Evolutionary conservation across 2,329 filamentous ascomycete species (phyloP), one percentile per base, ranked within the genome.

Genomic region (Fusarium mundagurra): DNA sequence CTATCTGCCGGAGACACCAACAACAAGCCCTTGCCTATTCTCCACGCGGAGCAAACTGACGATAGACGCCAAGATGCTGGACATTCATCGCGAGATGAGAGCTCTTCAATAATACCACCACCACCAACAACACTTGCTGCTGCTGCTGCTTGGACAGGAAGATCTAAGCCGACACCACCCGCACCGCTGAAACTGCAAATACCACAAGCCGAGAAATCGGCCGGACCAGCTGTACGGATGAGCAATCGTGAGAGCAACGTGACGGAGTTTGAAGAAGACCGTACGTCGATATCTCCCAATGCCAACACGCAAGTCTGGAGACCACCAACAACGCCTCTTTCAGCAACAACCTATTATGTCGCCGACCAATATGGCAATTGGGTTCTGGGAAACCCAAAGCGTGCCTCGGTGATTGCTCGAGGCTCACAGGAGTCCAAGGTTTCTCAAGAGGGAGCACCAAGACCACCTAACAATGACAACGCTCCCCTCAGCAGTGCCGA

Each of bases 321-420:
- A 18, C 87, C 86, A 11, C 83, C 85, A 6, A 81, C 82, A 5
- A 85, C 84, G 27, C 85, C 86, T 3, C 80, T 82, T 45, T 86
- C 86, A 5, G 85, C 85, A 1, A 83, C 84, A 6, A 84, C 85
- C 2, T 84, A 85, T 50, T 89, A 88, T 72, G 83, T 88, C 53
- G 84, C 87, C 39, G 87, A 90, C 75, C 85, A 83, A 76, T 83
- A 83, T 72, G 86, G 87, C 2, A 89, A 89, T 75, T 89, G 88
- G 88, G 83, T 88, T 22, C 81, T 88, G 13, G 83, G 83, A 41
- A 85, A 85, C 67, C 72, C 81, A 10, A 80, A 80, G 48, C 79
- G 79, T 41, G 74, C 76, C 24, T 73, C 74, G 41, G 70, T 77
- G 55, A 66, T 79, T 50, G 79, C 76, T 27, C 73, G 79, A 38